Base-by-base conservation (phyloP, 164 flowering plant genomes). In the Magnolia kwangsiensis region DNA sequence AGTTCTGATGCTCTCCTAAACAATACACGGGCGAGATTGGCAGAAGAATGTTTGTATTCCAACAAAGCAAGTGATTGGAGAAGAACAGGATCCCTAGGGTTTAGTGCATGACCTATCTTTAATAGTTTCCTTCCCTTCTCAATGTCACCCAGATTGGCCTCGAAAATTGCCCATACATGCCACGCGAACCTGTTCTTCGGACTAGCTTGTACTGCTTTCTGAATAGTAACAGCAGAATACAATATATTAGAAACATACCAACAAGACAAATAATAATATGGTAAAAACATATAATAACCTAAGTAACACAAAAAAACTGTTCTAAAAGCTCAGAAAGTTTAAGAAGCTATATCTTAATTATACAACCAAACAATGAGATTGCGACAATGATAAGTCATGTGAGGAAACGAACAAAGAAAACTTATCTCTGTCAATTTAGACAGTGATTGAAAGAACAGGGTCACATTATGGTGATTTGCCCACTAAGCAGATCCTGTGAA, bases 131-230 rank as follows among this genome's bases (percentile, higher is more conserved):
- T 91, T 78, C 90, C 97, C 72, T 77, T 81, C 24, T 92, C 94
- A 72, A 86, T 72, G 72, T 89, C 79, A 37, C 95, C 97, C 20
- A 84, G 51, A 78, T 85, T 90, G 74, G 91, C 88, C 88, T 96
- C 99, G 86, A 93, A 96, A 63, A 91, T 72, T 77, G 92, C 99
- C 98, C 97, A 96, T 8, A 92, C 89, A 80, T 96, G 98, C 99
- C 99, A 96, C 16, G 99, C 97, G 80, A 91, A 96, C 82, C 99
- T 89, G 76, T 96, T 96, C 85, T 96, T 96, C 27, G 98, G 98
- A 83, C 98, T 96, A 64, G 97, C 97, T 75, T 92, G 93, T 31
- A 93, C 87, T 50, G 98, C 94, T 89, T 81, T 90, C 99, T 96
- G 85, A 80, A 75, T 63, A 72, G 37, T 20, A 16, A 51, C 19